Conservation (phyloP, 345 rosid genomes). For the Acer negundo region DNA sequence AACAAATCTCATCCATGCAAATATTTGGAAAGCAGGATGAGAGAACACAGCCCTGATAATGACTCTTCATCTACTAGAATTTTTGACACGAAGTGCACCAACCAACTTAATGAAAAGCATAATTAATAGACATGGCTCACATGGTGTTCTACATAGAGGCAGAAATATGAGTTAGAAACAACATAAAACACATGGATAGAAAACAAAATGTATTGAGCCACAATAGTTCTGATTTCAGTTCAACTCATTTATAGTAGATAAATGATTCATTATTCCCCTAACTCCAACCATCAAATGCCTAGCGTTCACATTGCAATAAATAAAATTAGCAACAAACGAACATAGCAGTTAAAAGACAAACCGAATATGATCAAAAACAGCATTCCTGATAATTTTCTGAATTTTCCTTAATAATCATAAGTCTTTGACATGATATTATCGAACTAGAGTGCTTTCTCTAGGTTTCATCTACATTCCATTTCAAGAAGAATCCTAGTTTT, state of each 20-base stretch:
- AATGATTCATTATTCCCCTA: neutral
- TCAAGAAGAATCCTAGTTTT: neutral
- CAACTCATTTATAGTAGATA: neutral
- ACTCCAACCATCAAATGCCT: neutral
- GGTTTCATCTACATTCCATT: neutral
- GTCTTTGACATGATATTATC: neutral
- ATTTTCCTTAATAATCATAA: neutral
- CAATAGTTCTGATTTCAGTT: neutral
- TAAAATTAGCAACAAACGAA: neutral
- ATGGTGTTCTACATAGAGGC: neutral
- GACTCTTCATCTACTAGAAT: neutral
- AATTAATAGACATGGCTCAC: neutral
- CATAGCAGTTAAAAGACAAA: neutral
- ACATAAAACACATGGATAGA: neutral
- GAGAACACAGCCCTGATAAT: neutral
- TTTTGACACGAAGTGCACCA: neutral
- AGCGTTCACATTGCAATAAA: neutral
- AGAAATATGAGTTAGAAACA: neutral
- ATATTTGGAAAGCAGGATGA: neutral
- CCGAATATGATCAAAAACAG: neutral
- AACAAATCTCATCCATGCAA: too few species aligned
- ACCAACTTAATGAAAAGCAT: neutral
- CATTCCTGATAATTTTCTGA: neutral
- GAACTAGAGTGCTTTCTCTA: neutral
- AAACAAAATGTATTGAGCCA: neutral